These are phyloP conservation scores for Colletotrichum tanaceti DNA, from an alignment of 2,329 filamentous ascomycete species.

Conservation along the genomic window DNA sequence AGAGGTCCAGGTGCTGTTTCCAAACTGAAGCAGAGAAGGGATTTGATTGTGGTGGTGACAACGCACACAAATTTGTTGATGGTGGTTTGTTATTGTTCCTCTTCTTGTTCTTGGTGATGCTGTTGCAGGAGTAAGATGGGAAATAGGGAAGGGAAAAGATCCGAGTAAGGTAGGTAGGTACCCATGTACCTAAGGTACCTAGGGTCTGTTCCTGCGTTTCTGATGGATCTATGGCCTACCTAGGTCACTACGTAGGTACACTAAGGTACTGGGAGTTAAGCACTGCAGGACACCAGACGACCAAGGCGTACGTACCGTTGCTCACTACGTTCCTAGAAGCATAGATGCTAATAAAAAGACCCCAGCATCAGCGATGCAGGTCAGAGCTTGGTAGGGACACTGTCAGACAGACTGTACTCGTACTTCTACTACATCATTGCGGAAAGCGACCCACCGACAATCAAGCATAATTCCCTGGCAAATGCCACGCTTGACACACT, in stretches of 20 bases:
- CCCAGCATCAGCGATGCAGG: background rate
- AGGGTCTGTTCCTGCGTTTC: conserved; percentile 4
- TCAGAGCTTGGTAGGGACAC: background rate
- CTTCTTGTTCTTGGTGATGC: too few relatives aligned
- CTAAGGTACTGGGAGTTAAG: conserved; percentile 1
- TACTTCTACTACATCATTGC: conserved; percentile 16
- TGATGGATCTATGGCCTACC: too few relatives aligned
- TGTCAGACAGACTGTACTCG: background rate
- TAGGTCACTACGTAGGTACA: too few relatives aligned
- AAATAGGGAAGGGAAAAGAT: background rate
- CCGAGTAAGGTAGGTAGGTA: too few relatives aligned
- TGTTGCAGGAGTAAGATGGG: background rate
- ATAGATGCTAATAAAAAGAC: background rate
- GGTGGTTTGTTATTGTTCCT: background rate
- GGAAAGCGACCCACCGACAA: conserved; percentile 14
- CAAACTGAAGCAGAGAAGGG: background rate
- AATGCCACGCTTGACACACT: background rate
- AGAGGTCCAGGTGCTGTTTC: background rate
- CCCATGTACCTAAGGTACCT: too few relatives aligned
- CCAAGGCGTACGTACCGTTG: background rate
- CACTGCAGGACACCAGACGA: conserved; percentile 3
- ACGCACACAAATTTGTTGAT: background rate
- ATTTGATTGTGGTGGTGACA: background rate
- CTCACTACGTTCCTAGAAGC: too few relatives aligned
- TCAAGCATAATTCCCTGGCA: conserved; percentile 28